Percentiles rank a stretch among this genome's conserved stretches.
phyloP scores from a whole-genome alignment of 495 filamentous ascomycete species.

The Chaetomidium leptoderma region DNA sequence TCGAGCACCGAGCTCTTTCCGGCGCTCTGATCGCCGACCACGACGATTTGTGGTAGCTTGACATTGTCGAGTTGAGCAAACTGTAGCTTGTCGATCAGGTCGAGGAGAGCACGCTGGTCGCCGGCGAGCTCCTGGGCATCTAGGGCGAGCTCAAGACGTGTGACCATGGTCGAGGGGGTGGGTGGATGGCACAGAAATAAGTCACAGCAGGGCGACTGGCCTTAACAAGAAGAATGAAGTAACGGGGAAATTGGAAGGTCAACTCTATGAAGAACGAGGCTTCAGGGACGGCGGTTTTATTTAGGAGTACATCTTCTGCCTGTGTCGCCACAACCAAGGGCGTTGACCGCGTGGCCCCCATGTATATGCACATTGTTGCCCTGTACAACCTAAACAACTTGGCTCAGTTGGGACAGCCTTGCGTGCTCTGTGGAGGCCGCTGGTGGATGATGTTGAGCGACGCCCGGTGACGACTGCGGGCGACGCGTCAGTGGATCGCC shows the following conservation, averaged over 20 bases:
- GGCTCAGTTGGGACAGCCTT: neutral
- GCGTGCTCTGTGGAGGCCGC: neutral
- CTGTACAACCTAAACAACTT: neutral
- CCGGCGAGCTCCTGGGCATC: conserved; percentile 36
- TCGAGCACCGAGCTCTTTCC: conserved; percentile 75
- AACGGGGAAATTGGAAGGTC: neutral
- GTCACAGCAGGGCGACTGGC: no score
- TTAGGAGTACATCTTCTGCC: neutral
- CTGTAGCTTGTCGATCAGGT: conserved; percentile 41
- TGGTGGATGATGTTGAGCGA: neutral
- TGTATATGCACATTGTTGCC: neutral
- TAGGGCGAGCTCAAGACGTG: conserved; percentile 31
- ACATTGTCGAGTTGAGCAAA: conserved; percentile 41
- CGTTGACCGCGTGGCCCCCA: conserved; percentile 3
- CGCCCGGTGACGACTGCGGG: conserved; percentile 8
- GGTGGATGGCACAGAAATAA: neutral
- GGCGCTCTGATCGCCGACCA: conserved; percentile 68
- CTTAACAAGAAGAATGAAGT: neutral
- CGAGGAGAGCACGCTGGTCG: conserved; percentile 36
- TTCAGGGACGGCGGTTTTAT: neutral
- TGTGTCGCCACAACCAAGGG: conserved; percentile 7
- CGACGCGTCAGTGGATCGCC: conserved; percentile 11
- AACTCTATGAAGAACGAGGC: neutral
- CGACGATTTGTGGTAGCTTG: conserved; percentile 64
- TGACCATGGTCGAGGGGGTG: conserved; percentile 18